A percentile compares a stretch with the other conserved stretches of the same genome.
Conservation (phyloP, 768 basidiomycete species). For the Macrolepiota albuminosa region DNA sequence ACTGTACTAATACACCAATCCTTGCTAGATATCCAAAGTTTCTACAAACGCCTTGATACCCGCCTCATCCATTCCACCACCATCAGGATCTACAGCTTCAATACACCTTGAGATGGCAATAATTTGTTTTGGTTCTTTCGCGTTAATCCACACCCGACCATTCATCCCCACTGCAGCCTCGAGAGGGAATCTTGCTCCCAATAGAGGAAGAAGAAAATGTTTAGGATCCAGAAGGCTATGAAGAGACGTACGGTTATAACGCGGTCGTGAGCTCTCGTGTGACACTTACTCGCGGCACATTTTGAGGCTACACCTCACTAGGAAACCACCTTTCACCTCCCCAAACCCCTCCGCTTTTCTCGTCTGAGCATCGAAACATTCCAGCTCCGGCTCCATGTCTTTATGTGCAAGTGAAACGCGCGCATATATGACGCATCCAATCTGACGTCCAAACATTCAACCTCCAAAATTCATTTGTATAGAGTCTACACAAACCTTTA, state of each 20-base stretch:
- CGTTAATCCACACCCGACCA: slow-evolving; percentile 85
- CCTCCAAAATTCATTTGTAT: neutral
- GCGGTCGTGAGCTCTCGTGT: neutral
- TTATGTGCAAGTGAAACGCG: slow-evolving; percentile 91
- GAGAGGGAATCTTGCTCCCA: slow-evolving; percentile 80
- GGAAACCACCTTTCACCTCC: slow-evolving; percentile 85
- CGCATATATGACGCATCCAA: slow-evolving; percentile 88
- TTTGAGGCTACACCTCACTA: slow-evolving; percentile 75
- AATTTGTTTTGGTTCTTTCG: slow-evolving; percentile 67
- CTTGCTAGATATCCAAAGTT: slow-evolving; percentile 36
- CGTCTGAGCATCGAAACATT: slow-evolving; percentile 93
- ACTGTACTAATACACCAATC: slow-evolving; percentile 8
- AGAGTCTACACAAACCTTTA: slow-evolving; percentile 58
- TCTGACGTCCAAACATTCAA: slow-evolving; percentile 38
- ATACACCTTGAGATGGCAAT: slow-evolving; percentile 78
- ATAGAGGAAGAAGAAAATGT: slow-evolving; percentile 75
- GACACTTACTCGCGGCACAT: slow-evolving; percentile 76
- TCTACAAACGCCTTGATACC: slow-evolving; percentile 49
- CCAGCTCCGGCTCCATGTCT: slow-evolving; percentile 97
- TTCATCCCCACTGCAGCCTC: slow-evolving; percentile 90
- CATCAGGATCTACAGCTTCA: slow-evolving; percentile 75
- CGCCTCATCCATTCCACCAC: slow-evolving; percentile 53
- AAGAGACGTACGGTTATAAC: neutral
- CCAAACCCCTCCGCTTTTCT: slow-evolving; percentile 92
- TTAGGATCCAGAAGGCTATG: slow-evolving; percentile 72